phyloP scores from a whole-genome alignment of 768 basidiomycete genomes.

The Crassisporium funariophilum region DNA sequence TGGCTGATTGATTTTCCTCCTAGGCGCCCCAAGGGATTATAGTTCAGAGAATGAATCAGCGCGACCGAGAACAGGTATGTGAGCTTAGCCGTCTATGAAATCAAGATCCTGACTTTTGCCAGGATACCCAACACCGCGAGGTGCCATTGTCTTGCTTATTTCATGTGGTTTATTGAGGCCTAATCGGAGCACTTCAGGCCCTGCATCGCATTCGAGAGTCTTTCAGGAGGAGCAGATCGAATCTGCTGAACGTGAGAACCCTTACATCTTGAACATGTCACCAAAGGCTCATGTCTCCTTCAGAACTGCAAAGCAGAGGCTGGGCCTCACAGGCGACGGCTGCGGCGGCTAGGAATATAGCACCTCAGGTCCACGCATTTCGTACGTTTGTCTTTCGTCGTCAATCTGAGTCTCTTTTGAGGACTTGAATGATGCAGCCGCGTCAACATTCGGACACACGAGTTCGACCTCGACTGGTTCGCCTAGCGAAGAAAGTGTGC shows the following conservation, averaged over 20 bases:
- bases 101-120: too few species aligned
- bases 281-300: too few species aligned
- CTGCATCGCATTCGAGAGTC: too few species aligned
- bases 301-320: conserved; percentile 1
- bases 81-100: too few species aligned
- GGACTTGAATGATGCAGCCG: conserved; percentile 8
- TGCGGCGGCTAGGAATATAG: background rate
- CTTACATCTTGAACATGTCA: too few species aligned
- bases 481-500: conserved; percentile 7
- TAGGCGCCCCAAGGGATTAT: conserved; percentile 12
- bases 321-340: background rate
- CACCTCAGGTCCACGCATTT: conserved; percentile 11
- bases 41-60: conserved; percentile 23
- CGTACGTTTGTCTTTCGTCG: conserved; percentile 6
- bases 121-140: too few species aligned
- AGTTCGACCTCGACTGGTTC: conserved; percentile 24
- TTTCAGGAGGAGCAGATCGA: too few species aligned
- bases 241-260: too few species aligned
- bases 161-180: too few species aligned
- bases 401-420: background rate
- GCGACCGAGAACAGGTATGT: conserved; percentile 9
- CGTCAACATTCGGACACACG: conserved; percentile 17
- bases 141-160: too few species aligned
- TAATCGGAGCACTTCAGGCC: too few species aligned
- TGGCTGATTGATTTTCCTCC: background rate